Conservation (phyloP, 139 green algal species). For the Coccomyxa sp. region DNA sequence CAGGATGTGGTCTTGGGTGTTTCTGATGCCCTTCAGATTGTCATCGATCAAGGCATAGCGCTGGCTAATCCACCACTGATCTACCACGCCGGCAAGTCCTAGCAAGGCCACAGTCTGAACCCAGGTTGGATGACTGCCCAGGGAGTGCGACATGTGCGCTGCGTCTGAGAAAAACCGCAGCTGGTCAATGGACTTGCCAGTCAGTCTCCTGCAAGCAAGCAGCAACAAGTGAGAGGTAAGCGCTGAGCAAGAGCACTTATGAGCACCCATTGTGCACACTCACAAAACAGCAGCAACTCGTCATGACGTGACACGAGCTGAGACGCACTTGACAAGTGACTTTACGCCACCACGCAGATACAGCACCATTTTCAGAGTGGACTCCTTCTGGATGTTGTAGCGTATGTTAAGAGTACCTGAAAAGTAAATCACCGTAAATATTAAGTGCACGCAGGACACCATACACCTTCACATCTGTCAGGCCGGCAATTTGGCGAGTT, state of each 20-base stretch:
- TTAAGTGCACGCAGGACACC: neutral
- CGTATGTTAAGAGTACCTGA: neutral
- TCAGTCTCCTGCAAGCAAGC: neutral
- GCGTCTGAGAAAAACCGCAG: neutral
- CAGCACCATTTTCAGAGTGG: neutral
- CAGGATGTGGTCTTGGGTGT: neutral
- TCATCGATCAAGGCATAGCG: neutral
- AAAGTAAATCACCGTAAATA: neutral
- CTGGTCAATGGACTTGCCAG: neutral
- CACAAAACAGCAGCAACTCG: neutral
- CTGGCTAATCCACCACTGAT: too few relatives aligned
- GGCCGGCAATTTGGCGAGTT: too few relatives aligned
- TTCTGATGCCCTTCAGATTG: neutral
- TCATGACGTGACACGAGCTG: neutral
- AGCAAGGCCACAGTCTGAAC: neutral
- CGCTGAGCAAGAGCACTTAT: neutral
- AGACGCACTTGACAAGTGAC: neutral
- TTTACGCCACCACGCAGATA: neutral
- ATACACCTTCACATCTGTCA: neutral
- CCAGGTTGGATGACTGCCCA: neutral
- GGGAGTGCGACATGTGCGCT: neutral
- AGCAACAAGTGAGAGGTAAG: neutral
- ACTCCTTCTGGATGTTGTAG: too few relatives aligned
- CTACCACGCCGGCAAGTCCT: neutral
- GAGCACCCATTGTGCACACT: neutral